A percentile compares a stretch with the other conserved stretches of the same genome.
Evolutionary conservation across 306 rosid genomes (phyloP).

Genomic region (Benincasa hispida): DNA sequence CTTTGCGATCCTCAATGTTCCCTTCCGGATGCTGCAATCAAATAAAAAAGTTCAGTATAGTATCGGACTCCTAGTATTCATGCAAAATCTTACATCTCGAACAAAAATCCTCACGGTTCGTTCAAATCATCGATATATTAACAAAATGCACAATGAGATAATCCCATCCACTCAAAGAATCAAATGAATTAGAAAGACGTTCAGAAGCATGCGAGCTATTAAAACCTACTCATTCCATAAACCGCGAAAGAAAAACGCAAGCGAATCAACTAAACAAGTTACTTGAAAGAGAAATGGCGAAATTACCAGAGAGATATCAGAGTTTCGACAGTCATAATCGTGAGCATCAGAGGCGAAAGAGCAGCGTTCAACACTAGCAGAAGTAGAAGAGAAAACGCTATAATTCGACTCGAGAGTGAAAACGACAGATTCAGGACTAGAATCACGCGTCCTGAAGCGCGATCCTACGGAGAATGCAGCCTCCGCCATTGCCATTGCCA

Average conservation of each 20-base stretch:
- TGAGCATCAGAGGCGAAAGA: conserved; percentile 80
- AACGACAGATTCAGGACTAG: conserved; percentile 86
- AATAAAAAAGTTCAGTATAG: conserved; percentile 4
- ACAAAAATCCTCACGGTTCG: not conserved
- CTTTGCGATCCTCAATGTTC: conserved; percentile 37
- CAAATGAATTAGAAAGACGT: not conserved
- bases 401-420: conserved; percentile 78
- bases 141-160: not conserved
- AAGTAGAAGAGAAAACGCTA: conserved; percentile 81
- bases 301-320: conserved; percentile 64
- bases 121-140: not conserved
- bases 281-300: not conserved
- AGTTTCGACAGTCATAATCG: conserved; percentile 58
- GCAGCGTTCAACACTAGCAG: conserved; percentile 85
- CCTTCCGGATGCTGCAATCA: conserved; percentile 48
- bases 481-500: conserved; percentile 49
- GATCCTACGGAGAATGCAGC: conserved; percentile 41
- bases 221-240: not conserved
- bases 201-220: not conserved
- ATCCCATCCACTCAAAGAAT: not conserved
- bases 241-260: not conserved
- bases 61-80: not conserved
- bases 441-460: conserved; percentile 37
- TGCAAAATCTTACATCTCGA: not conserved
- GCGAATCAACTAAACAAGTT: not conserved